phyloP scores from a whole-genome alignment of 257 asterid genomes.

The Fraxinus americana region DNA sequence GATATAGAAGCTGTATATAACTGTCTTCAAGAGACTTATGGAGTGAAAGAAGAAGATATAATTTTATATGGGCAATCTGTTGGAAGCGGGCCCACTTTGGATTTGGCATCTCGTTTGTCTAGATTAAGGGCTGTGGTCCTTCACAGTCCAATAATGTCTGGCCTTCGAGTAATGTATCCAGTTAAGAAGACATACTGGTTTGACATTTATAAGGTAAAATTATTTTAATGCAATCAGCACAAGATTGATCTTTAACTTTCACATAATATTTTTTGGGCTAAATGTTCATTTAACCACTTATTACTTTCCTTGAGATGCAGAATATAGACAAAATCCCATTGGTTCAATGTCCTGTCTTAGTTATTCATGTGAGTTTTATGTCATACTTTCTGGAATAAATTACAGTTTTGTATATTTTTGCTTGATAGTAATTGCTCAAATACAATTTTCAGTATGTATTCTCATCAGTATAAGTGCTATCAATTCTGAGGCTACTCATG shows the following conservation, averaged over 20 bases:
- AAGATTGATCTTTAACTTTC: constrained; percentile 18
- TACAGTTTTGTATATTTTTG: constrained; percentile 7
- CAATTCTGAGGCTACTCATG: constrained; percentile 1
- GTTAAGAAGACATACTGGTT: constrained; percentile 95
- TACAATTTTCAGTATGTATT: constrained; percentile 6
- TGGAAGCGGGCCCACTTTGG: constrained; percentile 98
- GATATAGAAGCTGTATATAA: constrained; percentile 92
- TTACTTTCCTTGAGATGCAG: constrained; percentile 41
- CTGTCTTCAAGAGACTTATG: constrained; percentile 81
- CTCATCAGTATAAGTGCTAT: constrained; percentile 3
- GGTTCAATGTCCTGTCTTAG: constrained; percentile 86
- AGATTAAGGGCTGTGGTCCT: constrained; percentile 92
- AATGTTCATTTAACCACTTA: background rate
- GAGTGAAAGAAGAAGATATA: constrained; percentile 79
- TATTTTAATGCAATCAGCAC: constrained; percentile 13
- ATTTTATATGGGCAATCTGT: constrained; percentile 94
- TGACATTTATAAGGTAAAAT: constrained; percentile 85
- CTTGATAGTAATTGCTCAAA: constrained; percentile 18
- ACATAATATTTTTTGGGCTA: constrained; percentile 21
- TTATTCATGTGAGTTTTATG: constrained; percentile 78
- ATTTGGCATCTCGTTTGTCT: constrained; percentile 75
- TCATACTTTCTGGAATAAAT: constrained; percentile 22
- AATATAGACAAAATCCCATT: constrained; percentile 86
- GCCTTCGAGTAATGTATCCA: constrained; percentile 95
- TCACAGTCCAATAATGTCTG: constrained; percentile 92